Base-by-base conservation (phyloP, 208 protist species). In the Trichomonas vaginalis region DNA sequence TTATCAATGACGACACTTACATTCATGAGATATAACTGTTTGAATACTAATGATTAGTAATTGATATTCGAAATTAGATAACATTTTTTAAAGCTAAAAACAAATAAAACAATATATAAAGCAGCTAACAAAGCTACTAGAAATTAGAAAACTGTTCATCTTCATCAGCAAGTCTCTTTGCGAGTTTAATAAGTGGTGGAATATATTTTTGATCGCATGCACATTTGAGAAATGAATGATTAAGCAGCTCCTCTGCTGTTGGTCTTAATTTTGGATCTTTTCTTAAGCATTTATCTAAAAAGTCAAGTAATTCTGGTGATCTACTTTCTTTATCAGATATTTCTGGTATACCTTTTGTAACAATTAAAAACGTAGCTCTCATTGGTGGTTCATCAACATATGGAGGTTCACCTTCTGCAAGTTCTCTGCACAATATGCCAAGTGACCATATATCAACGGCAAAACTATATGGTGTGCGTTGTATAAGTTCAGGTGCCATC, bases 371-470 rank as follows among this genome's bases (percentile, higher is more conserved):
- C 56, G 97, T 49, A 23, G 96, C 97, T 62, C 95, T 95, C 70
- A 97, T 40, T 32, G 96, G 97, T 56, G 96, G 96, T 32, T 96
- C 0, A 39, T 97, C 95, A 47, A 95, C 82, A 88, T 96, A 62
- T 0, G 97, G 97, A 15, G 97, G 96, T 35, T 96, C 45, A 27
- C 46, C 82, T 62, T 97, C 96, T n/a, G 96, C 97, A 10, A 97
- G n/a, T 90, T 97, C 97, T 46, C 97, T 97, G 10, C 96, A 96
- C 10, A 96, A 96, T 92, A 97, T 97, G 27, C 97, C 97, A 32
- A 97, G 95, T 32, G 96, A 96, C 97, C 97, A 97, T 14, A 97
- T 96, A 96, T 97, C 97, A 56, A 95, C 96, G 48, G 97, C 96
- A 49, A 61, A 46, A 79, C 96, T 49, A 35, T 97, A 96, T 8